Conservation (phyloP, 495 filamentous ascomycete genomes). For the Hypoxylon cercidicola region DNA sequence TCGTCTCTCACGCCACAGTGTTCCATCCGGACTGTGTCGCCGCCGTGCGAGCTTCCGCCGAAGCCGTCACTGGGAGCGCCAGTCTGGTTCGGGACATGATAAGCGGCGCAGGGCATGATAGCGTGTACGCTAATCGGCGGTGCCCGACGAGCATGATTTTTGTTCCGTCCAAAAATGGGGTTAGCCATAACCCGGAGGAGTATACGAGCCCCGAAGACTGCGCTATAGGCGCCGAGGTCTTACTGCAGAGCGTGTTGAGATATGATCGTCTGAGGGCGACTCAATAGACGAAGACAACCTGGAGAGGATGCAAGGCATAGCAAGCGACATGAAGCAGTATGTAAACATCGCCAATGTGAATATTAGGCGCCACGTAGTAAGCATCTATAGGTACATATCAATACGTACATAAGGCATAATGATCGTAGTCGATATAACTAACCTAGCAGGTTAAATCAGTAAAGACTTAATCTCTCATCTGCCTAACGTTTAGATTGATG, state of each 20-base stretch:
- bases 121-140: slow-evolving; percentile 49
- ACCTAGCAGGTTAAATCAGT: neutral
- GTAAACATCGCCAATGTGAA: neutral
- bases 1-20: slow-evolving; percentile 66
- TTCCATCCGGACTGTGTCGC: slow-evolving; percentile 78
- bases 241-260: slow-evolving; percentile 51
- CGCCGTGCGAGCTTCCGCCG: slow-evolving; percentile 70
- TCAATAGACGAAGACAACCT: slow-evolving; percentile 1
- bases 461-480: slow-evolving; percentile 73
- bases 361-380: neutral
- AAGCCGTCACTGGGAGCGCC: slow-evolving; percentile 54
- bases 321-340: neutral
- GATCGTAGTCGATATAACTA: neutral
- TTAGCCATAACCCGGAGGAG: slow-evolving; percentile 61
- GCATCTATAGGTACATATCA: neutral
- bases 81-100: slow-evolving; percentile 58
- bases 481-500: slow-evolving; percentile 90
- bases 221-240: slow-evolving; percentile 49
- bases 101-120: slow-evolving; percentile 70
- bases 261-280: slow-evolving; percentile 46
- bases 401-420: neutral
- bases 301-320: neutral
- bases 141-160: slow-evolving; percentile 64
- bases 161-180: slow-evolving; percentile 58
- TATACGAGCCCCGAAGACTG: slow-evolving; percentile 58